These are phyloP conservation scores for Fraxinus quadrangulata DNA, from an alignment of 257 asterid genomes.

Conservation along the genomic window DNA sequence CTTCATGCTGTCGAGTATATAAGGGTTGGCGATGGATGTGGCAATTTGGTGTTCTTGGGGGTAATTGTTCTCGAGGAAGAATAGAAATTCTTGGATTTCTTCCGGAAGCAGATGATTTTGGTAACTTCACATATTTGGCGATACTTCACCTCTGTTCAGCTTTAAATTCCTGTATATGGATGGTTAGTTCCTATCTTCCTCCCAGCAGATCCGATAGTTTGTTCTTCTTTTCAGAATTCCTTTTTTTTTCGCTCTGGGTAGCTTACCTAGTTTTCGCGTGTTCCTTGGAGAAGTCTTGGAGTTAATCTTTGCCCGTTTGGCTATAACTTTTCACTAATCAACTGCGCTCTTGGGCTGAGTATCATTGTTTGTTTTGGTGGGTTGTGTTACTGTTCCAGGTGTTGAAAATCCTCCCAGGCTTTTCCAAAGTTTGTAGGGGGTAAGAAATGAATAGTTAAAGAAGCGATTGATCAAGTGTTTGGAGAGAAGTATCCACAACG, in stretches of 20 bases:
- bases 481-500: background rate
- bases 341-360: background rate
- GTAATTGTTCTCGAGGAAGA: slow-evolving; percentile 30
- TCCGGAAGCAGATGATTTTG: background rate
- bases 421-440: background rate
- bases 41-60: slow-evolving; percentile 40
- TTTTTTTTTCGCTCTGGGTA: slow-evolving; percentile 21
- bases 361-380: slow-evolving; percentile 21
- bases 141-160: slow-evolving; percentile 10
- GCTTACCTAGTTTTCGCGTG: slow-evolving; percentile 27
- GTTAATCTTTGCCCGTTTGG: background rate
- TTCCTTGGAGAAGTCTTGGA: background rate
- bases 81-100: background rate
- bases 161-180: slow-evolving; percentile 25
- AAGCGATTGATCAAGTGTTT: background rate
- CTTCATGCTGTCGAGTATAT: slow-evolving; percentile 35
- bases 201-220: slow-evolving; percentile 43
- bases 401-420: slow-evolving; percentile 13
- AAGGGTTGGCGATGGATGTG: slow-evolving; percentile 53
- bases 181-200: slow-evolving; percentile 36
- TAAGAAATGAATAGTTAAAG: background rate
- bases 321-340: background rate
- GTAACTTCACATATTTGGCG: background rate
- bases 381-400: slow-evolving; percentile 24
- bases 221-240: background rate